Conservation (phyloP, 345 rosid genomes). For the Eucalyptus curtisii region DNA sequence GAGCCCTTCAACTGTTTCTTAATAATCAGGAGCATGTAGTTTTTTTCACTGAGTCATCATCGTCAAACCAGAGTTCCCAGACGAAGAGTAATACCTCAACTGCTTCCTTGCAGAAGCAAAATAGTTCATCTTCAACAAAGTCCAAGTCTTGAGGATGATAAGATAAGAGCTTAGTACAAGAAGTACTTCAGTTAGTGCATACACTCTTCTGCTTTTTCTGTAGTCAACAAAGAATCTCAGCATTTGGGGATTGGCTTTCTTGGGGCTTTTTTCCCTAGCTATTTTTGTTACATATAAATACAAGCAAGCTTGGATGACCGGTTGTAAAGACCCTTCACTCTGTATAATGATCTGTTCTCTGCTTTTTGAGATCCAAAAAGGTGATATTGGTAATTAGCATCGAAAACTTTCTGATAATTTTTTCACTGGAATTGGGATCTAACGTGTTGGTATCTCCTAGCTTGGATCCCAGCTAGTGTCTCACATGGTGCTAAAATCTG, state of each 20-base stretch:
- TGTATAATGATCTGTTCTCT: not conserved
- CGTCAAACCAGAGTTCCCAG: not conserved
- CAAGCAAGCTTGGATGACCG: not conserved
- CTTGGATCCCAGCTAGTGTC: not conserved
- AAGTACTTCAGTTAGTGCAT: not conserved
- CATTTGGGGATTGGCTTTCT: not conserved
- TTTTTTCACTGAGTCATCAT: not conserved
- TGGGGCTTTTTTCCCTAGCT: not conserved
- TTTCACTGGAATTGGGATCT: conserved; percentile 2
- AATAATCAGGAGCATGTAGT: not conserved
- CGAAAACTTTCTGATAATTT: conserved; percentile 15
- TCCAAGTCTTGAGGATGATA: not conserved
- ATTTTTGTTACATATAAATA: not conserved
- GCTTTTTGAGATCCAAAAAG: conserved; percentile 2
- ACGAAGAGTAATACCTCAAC: conserved; percentile 1
- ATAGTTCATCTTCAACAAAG: not conserved
- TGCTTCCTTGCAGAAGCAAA: conserved; percentile 13
- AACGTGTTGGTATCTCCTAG: not conserved
- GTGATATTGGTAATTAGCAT: not conserved
- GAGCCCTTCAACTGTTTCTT: not conserved
- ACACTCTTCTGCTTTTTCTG: not conserved
- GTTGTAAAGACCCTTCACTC: not conserved
- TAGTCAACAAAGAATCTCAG: not conserved
- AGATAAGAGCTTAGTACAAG: not conserved
- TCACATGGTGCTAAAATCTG: not conserved